Conservation (phyloP, 805 yeast genomes). For the Saccharomycopsis fodiens region DNA sequence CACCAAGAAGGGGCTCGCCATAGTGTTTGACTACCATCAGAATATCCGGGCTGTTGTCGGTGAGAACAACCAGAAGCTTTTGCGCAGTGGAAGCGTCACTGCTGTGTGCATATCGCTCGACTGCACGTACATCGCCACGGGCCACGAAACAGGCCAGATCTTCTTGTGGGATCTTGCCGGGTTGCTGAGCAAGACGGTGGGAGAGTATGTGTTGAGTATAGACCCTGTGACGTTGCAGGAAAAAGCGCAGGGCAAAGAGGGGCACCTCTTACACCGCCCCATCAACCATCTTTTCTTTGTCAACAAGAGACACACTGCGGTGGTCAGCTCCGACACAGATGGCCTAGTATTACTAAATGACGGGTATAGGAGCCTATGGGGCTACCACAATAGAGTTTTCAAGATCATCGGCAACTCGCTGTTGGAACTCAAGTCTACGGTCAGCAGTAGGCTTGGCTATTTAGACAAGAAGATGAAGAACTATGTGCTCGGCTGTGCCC, state of each 20-base stretch:
- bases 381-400: constrained; percentile 22
- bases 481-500: constrained; percentile 31
- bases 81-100: constrained; percentile 42
- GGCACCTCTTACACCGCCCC: constrained; percentile 32
- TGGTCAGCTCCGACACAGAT: constrained; percentile 45
- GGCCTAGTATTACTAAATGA: constrained; percentile 61
- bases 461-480: constrained; percentile 7
- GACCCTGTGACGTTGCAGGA: constrained; percentile 29
- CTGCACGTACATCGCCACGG: constrained; percentile 61
- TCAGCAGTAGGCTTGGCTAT: background rate
- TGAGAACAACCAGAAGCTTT: constrained; percentile 24
- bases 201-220: constrained; percentile 22
- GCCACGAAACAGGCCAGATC: constrained; percentile 58
- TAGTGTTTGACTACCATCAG: constrained; percentile 67
- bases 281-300: constrained; percentile 41
- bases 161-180: constrained; percentile 55
- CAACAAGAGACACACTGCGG: constrained; percentile 45
- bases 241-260: constrained; percentile 24
- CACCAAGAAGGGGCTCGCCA: constrained; percentile 56
- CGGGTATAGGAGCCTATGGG: constrained; percentile 50
- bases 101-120: constrained; percentile 57
- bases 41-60: constrained; percentile 39
- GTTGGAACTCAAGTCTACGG: constrained; percentile 23
- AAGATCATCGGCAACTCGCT: constrained; percentile 44
- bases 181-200: constrained; percentile 25